phyloP scores from a whole-genome alignment of 805 yeast species.

The Millerago galiae region DNA sequence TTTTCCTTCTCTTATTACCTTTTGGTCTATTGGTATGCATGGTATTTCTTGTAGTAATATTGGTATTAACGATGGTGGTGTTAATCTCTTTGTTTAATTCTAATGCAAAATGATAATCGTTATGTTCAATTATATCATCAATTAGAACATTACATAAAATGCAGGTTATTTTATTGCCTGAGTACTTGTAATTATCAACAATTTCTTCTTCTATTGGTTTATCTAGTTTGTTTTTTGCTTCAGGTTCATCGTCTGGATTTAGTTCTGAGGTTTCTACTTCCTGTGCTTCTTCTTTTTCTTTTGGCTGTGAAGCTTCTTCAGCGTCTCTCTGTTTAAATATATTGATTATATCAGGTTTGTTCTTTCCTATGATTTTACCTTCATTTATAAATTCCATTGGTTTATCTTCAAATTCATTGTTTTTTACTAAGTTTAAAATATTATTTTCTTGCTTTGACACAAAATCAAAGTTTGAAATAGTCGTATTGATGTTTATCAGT shows the following conservation, averaged over 20 bases:
- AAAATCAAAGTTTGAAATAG: constrained; percentile 47
- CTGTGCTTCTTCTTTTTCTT: too few relatives aligned
- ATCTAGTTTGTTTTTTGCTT: too few relatives aligned
- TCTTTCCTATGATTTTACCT: background rate
- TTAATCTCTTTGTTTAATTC: constrained; percentile 34
- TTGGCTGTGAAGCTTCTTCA: background rate
- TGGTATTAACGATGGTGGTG: background rate
- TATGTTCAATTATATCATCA: constrained; percentile 36
- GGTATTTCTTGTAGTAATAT: too few relatives aligned
- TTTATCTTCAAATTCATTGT: constrained; percentile 1
- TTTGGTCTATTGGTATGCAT: background rate
- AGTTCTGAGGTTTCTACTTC: background rate
- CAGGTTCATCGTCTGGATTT: too few relatives aligned
- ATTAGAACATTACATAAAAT: constrained; percentile 11
- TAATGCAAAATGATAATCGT: constrained; percentile 48
- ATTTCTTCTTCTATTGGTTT: background rate
- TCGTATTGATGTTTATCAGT: constrained; percentile 42
- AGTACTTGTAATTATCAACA: constrained; percentile 1
- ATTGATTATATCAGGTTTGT: background rate
- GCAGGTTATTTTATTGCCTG: constrained; percentile 5
- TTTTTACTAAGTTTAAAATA: constrained; percentile 3
- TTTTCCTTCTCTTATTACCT: constrained; percentile 7
- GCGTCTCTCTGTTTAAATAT: too few relatives aligned
- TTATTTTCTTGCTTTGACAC: constrained; percentile 3
- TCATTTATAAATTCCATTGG: constrained; percentile 2